A percentile compares a stretch with the other conserved stretches of the same genome.
Evolutionary conservation across 2,329 filamentous ascomycete genomes (phyloP).

Genomic region (Tolypocladium cylindrosporum): DNA sequence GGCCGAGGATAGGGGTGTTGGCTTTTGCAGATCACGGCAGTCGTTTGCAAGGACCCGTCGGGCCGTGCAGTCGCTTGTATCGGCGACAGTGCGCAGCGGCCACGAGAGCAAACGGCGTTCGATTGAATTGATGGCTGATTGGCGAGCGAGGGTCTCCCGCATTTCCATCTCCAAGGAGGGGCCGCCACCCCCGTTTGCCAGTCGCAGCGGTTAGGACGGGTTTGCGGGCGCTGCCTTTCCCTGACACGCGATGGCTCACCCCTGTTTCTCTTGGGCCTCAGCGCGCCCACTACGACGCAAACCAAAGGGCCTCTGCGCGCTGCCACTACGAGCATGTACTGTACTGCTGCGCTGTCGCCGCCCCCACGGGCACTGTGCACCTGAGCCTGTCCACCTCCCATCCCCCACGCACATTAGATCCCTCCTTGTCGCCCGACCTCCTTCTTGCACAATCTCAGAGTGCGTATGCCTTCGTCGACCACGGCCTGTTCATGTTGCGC

Average conservation of each 20-base stretch:
- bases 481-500: neutral
- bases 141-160: neutral
- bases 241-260: conserved; percentile 1
- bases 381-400: neutral
- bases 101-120: neutral
- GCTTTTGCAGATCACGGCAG: neutral
- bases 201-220: neutral
- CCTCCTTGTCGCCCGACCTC: conserved; percentile 10
- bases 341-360: neutral
- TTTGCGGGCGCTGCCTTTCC: neutral
- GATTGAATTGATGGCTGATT: neutral
- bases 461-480: neutral
- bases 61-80: neutral
- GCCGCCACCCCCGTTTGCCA: neutral
- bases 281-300: neutral
- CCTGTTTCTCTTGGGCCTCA: conserved; percentile 7
- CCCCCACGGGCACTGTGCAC: neutral
- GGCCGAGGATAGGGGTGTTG: too few species aligned
- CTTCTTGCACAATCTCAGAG: conserved; percentile 7
- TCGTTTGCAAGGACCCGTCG: neutral
- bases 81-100: neutral
- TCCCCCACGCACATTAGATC: neutral
- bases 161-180: neutral
- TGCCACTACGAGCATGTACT: neutral
- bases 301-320: neutral